phyloP scores from a whole-genome alignment of 495 filamentous ascomycete genomes.

The Beverwykella pulmonaria region DNA sequence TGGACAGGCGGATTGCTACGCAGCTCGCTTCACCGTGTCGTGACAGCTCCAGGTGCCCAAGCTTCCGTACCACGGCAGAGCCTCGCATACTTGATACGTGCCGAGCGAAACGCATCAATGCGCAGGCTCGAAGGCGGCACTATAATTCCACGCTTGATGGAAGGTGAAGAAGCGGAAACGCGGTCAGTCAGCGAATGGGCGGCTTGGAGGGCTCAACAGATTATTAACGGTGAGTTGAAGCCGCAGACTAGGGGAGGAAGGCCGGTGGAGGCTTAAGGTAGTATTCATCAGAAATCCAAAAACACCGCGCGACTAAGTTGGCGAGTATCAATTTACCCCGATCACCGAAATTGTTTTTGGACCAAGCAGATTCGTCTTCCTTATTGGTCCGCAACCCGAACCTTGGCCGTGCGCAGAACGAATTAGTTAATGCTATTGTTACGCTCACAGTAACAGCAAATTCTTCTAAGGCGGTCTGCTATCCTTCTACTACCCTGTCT shows the following conservation, averaged over 20 bases:
- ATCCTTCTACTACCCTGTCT: no score
- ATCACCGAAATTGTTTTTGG: no score
- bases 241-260: slow-evolving; percentile 16
- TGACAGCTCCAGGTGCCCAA: slow-evolving; percentile 5
- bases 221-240: slow-evolving; percentile 21
- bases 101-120: slow-evolving; percentile 7
- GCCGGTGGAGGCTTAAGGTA: neutral
- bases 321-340: no score
- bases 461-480: no score
- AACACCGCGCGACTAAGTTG: no score
- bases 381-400: no score
- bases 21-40: slow-evolving; percentile 15
- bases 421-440: no score
- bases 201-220: slow-evolving; percentile 16
- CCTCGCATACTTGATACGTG: slow-evolving; percentile 13
- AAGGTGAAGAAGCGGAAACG: slow-evolving; percentile 11
- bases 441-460: no score
- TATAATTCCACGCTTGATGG: slow-evolving; percentile 11
- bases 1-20: slow-evolving; percentile 19
- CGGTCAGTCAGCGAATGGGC: slow-evolving; percentile 13
- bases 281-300: no score
- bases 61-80: slow-evolving; percentile 6
- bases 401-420: no score
- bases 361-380: no score
- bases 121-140: slow-evolving; percentile 11